These are phyloP conservation scores for Talaromyces sp. DNA, from an alignment of 2,329 filamentous ascomycete genomes.

Conservation along the genomic window DNA sequence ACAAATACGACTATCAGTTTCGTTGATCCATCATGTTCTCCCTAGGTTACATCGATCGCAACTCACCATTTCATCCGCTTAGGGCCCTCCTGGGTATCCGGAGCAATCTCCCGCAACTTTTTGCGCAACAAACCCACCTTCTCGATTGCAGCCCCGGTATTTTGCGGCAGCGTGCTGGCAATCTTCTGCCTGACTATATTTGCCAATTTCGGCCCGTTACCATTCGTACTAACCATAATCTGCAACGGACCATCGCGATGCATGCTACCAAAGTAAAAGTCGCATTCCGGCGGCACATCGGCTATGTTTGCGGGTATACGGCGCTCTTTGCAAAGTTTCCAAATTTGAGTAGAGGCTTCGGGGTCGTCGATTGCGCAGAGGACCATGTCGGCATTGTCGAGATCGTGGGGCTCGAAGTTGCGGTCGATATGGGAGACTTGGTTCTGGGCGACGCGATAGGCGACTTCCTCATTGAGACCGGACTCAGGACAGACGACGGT, in stretches of 20 bases:
- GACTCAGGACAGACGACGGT: constrained; percentile 76
- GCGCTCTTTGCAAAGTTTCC: constrained; percentile 84
- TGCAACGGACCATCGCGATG: constrained; percentile 93
- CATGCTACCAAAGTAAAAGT: constrained; percentile 97
- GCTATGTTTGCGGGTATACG: constrained; percentile 91
- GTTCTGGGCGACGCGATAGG: constrained; percentile 69
- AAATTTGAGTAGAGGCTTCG: constrained; percentile 82
- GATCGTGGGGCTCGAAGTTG: constrained; percentile 79
- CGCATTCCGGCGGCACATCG: constrained; percentile 92
- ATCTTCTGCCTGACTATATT: constrained; percentile 82
- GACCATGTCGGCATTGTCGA: constrained; percentile 81
- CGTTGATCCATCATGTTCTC: background rate
- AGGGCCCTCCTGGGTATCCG: constrained; percentile 67
- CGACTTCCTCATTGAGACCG: constrained; percentile 85
- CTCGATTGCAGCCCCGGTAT: constrained; percentile 80
- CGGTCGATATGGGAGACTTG: constrained; percentile 80
- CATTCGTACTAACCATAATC: constrained; percentile 98
- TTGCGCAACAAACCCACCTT: constrained; percentile 76
- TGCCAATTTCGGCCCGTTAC: constrained; percentile 87
- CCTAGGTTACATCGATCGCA: background rate
- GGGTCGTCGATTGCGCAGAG: constrained; percentile 92
- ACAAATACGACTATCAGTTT: constrained; percentile 22
- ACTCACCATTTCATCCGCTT: constrained; percentile 83
- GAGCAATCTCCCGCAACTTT: constrained; percentile 74
- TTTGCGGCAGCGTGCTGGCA: constrained; percentile 68